phyloP scores from a whole-genome alignment of 2,329 filamentous ascomycete species.

The Cladophialophora chaetospira region DNA sequence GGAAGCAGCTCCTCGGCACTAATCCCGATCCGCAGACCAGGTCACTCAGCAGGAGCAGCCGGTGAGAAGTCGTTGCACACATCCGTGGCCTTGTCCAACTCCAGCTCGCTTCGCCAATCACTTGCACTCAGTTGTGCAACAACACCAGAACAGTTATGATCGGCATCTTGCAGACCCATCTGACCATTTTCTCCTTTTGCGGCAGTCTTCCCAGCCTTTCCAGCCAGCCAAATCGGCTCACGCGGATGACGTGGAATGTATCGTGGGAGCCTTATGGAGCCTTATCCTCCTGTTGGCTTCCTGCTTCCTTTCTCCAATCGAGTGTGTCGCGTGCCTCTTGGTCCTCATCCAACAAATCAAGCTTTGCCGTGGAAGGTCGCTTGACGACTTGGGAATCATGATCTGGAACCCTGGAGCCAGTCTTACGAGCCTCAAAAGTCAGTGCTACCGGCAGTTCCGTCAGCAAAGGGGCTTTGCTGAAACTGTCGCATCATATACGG shows the following conservation, averaged over 20 bases:
- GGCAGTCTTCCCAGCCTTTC: neutral
- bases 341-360: constrained; percentile 2
- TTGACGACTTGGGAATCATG: neutral
- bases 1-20: neutral
- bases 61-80: too few relatives aligned
- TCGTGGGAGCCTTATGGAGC: constrained; percentile 4
- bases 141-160: neutral
- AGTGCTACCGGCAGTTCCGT: constrained; percentile 5
- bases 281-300: neutral
- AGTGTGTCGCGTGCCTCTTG: constrained; percentile 9
- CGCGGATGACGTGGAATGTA: constrained; percentile 7
- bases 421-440: neutral
- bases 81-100: neutral
- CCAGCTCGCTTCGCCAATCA: neutral
- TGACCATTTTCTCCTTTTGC: neutral
- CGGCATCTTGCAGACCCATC: neutral
- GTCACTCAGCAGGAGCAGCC: neutral
- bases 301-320: neutral
- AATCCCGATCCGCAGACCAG: neutral
- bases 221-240: constrained; percentile 5
- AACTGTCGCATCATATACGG: neutral
- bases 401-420: neutral
- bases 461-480: neutral
- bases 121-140: neutral
- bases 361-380: constrained; percentile 1